Conservation (phyloP, 768 basidiomycete species). For the Strobilomyces confusus region DNA sequence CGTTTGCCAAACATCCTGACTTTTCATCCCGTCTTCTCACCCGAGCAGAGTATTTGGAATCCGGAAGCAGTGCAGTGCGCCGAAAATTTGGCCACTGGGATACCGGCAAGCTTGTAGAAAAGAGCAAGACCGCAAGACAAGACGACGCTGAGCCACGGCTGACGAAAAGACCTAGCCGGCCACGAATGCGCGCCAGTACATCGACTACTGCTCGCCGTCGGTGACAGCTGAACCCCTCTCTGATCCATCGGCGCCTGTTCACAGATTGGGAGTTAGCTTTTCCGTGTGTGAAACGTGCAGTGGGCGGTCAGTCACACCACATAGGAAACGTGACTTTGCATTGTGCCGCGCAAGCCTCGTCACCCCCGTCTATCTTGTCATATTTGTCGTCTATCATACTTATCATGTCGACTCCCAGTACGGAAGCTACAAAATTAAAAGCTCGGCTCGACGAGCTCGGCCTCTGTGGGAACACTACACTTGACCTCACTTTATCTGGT, state of each 20-base stretch:
- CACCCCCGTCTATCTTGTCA: conserved; percentile 3
- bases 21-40: conserved; percentile 60
- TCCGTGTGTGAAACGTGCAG: conserved; percentile 2
- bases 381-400: conserved; percentile 11
- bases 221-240: conserved; percentile 14
- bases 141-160: conserved; percentile 25
- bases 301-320: neutral
- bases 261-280: conserved; percentile 20
- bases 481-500: conserved; percentile 23
- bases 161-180: conserved; percentile 27
- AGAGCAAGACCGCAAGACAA: conserved; percentile 17
- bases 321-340: neutral
- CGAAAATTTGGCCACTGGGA: conserved; percentile 72
- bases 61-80: conserved; percentile 70
- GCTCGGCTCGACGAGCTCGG: conserved; percentile 10
- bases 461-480: conserved; percentile 18
- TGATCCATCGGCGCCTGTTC: conserved; percentile 7
- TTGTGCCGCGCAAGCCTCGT: conserved; percentile 4
- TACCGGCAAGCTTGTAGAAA: conserved; percentile 22
- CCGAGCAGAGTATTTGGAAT: conserved; percentile 80
- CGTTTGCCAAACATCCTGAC: conserved; percentile 50
- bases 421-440: conserved; percentile 25
- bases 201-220: conserved; percentile 26
- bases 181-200: conserved; percentile 21
- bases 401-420: conserved; percentile 15